Conservation (phyloP, 345 rosid species). For the Salix suchowensis region DNA sequence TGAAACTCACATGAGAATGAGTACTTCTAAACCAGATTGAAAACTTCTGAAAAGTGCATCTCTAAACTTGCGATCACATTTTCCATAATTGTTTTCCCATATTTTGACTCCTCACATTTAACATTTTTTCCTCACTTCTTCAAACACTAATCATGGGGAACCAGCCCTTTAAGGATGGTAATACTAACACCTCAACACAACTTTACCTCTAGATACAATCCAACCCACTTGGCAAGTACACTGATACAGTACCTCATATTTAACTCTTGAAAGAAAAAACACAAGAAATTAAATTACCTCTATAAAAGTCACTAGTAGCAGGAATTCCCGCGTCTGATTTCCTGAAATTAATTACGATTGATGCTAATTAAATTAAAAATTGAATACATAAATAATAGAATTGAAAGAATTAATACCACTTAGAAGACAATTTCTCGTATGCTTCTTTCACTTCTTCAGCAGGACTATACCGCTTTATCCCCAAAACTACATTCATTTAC, state of each 20-base stretch:
- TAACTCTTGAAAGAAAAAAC: neutral
- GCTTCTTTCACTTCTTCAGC: constrained; percentile 63
- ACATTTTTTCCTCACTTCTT: neutral
- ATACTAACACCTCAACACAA: neutral
- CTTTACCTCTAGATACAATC: neutral
- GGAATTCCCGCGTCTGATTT: constrained; percentile 39
- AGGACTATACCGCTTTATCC: constrained; percentile 45
- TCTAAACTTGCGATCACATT: neutral
- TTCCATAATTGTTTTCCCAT: neutral
- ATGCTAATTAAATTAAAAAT: neutral
- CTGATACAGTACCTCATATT: neutral
- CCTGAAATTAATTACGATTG: constrained; percentile 30
- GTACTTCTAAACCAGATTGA: neutral
- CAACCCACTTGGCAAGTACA: neutral
- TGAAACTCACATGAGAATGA: neutral
- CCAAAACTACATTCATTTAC: constrained; percentile 45
- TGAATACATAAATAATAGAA: neutral
- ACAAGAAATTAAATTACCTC: constrained; percentile 43
- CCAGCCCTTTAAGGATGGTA: neutral
- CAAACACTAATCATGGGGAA: neutral
- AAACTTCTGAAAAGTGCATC: neutral
- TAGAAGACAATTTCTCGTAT: constrained; percentile 52
- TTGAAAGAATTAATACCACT: constrained; percentile 39
- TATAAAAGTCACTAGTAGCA: constrained; percentile 44
- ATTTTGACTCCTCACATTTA: neutral